Conservation (phyloP, 2,329 filamentous ascomycete species). For the Pochonia chlamydosporia region DNA sequence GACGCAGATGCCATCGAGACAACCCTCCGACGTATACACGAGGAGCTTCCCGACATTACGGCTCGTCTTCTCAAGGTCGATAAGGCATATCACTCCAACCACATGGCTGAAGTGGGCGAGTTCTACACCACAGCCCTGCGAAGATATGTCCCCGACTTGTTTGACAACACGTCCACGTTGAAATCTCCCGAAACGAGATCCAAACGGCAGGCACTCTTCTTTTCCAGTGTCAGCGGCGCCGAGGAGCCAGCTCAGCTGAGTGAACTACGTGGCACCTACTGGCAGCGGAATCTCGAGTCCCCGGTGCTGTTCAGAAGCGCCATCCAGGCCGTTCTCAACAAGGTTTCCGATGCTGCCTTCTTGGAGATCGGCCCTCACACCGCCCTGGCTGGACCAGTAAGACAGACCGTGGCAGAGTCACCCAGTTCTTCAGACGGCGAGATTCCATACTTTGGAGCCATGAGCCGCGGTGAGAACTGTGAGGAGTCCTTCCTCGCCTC, state of each 20-base stretch:
- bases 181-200: too few species aligned
- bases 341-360: conserved; percentile 3
- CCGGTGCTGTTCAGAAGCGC: conserved; percentile 9
- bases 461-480: conserved; percentile 8
- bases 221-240: conserved; percentile 7
- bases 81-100: conserved; percentile 26
- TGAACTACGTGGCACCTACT: conserved; percentile 7
- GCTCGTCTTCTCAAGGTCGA: conserved; percentile 19
- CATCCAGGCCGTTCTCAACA: neutral
- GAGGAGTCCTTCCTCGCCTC: conserved; percentile 6
- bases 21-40: conserved; percentile 18
- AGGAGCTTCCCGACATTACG: conserved; percentile 13
- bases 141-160: too few species aligned
- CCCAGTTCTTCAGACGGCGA: neutral
- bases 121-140: too few species aligned
- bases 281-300: conserved; percentile 10
- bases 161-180: too few species aligned
- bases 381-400: conserved; percentile 14
- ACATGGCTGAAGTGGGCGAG: conserved; percentile 9
- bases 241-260: neutral
- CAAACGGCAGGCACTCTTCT: too few species aligned
- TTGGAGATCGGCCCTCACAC: conserved; percentile 18
- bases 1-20: conserved; percentile 17
- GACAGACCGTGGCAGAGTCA: conserved; percentile 8
- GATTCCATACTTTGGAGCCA: conserved; percentile 4